Conservation (phyloP, 2,329 filamentous ascomycete genomes). For the Blastomyces gilchristii region DNA sequence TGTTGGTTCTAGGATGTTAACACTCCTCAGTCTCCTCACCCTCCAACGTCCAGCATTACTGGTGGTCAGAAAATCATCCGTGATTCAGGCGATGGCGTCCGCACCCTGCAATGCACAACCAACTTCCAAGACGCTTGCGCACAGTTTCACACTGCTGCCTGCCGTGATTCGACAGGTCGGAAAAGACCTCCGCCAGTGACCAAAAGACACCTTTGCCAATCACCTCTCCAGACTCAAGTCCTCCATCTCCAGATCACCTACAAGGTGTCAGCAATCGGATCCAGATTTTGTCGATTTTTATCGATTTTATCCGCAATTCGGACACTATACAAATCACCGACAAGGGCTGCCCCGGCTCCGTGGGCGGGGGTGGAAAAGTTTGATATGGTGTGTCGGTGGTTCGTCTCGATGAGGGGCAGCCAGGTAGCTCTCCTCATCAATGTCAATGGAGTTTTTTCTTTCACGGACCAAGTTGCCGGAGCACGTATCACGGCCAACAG, state of each 20-base stretch:
- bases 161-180: constrained; percentile 1
- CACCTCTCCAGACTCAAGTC: not conserved
- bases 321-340: not conserved
- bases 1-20: too few species aligned
- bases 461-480: not conserved
- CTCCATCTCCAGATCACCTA: not conserved
- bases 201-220: not conserved
- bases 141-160: not conserved
- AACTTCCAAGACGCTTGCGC: not conserved
- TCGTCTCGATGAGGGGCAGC: not conserved
- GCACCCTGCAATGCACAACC: not conserved
- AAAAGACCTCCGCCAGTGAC: not conserved
- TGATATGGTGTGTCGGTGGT: not conserved
- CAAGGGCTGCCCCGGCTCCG: not conserved
- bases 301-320: not conserved
- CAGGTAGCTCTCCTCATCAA: too few species aligned
- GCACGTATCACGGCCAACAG: constrained; percentile 1
- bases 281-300: not conserved
- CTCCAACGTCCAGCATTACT: not conserved
- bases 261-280: not conserved
- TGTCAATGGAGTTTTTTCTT: not conserved
- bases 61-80: not conserved
- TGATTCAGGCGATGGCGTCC: not conserved
- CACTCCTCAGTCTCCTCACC: not conserved
- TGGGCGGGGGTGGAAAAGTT: not conserved